Conservation (phyloP, 2,329 filamentous ascomycete species). For the Stemphylium beticola region DNA sequence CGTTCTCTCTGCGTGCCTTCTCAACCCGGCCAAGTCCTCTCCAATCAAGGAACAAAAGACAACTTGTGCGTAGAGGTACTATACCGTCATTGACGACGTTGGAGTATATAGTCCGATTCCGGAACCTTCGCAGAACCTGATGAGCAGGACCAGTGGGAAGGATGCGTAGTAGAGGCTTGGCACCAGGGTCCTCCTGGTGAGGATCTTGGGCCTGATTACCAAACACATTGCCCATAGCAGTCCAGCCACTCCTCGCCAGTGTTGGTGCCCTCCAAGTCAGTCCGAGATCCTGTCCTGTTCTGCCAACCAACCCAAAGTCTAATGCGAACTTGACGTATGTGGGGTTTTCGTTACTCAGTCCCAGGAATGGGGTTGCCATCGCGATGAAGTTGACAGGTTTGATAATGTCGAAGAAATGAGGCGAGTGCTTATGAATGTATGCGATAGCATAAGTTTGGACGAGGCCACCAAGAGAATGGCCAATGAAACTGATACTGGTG, state of each 20-base stretch:
- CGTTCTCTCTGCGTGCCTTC: conserved; percentile 90
- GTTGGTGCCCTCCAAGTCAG: conserved; percentile 92
- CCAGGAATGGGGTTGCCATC: conserved; percentile 85
- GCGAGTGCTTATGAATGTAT: conserved; percentile 96
- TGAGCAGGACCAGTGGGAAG: conserved; percentile 91
- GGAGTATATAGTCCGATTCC: conserved; percentile 90
- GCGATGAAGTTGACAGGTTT: conserved; percentile 89
- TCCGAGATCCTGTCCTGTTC: conserved; percentile 92
- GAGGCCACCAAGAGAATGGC: conserved; percentile 87
- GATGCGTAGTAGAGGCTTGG: conserved; percentile 87
- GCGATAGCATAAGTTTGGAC: conserved; percentile 94
- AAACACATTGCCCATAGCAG: conserved; percentile 81
- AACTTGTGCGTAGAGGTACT: conserved; percentile 92
- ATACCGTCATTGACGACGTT: conserved; percentile 99
- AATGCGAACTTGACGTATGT: conserved; percentile 96
- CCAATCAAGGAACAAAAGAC: conserved; percentile 96
- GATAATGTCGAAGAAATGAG: conserved; percentile 85
- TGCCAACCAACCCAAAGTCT: conserved; percentile 94
- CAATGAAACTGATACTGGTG: conserved; percentile 94
- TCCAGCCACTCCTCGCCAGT: conserved; percentile 84
- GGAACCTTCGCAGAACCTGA: conserved; percentile 82
- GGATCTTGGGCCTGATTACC: conserved; percentile 65
- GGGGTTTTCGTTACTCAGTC: conserved; percentile 95
- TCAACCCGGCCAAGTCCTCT: conserved; percentile 90
- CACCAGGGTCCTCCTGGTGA: conserved; percentile 71